Evolutionary conservation across 148 eudicot species (phyloP), one percentile per base, ranked within the genome.

Genomic region (Chenopodium album): DNA sequence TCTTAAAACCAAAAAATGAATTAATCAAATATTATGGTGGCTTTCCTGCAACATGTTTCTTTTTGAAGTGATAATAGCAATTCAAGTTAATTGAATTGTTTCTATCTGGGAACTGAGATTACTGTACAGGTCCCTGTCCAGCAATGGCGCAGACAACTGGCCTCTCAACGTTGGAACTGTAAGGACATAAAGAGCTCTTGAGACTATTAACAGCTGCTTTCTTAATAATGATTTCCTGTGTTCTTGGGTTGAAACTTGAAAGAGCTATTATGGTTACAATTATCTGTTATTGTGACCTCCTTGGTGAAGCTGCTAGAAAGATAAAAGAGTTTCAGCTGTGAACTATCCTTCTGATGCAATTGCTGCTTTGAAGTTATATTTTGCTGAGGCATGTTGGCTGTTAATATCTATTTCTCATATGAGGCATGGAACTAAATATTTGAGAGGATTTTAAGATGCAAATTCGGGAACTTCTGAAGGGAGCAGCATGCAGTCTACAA

Each of bases 121-220:
- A 17, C 29, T 79, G 50, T 79, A 77, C 85, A 93, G 98, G 87
- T 94, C 67, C 94, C 97, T 26, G 76, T 90, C 73, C 89, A 71
- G 73, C 84, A 87, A 86, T 95, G 98, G 98, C 78, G 93, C 78
- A 90, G 89, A 86, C 96, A 90, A 85, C 82, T 95, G 64, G 98
- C 88, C n/a, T 80, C 50, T 56, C 88, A 84, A 59, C 88, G 80
- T 46, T 14, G 50, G 82, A 78, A 78, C 59, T 68, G 29, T 56
- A 78, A 71, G 28, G 82, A 66, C 23, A 6, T 44, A 16, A 73
- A 77, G 60, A 77, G 20, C 66, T 23, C 13, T 37, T 84, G 79
- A 80, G 28, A 70, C 9, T 52, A 56, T 19, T 41, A 41, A 12
- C 19, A 41, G 67, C 47, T 76, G 16, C 71, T 68, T 1, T 17